Evolutionary conservation across 805 yeast species (phyloP).

Genomic region (Schwanniomyces polymorphus): DNA sequence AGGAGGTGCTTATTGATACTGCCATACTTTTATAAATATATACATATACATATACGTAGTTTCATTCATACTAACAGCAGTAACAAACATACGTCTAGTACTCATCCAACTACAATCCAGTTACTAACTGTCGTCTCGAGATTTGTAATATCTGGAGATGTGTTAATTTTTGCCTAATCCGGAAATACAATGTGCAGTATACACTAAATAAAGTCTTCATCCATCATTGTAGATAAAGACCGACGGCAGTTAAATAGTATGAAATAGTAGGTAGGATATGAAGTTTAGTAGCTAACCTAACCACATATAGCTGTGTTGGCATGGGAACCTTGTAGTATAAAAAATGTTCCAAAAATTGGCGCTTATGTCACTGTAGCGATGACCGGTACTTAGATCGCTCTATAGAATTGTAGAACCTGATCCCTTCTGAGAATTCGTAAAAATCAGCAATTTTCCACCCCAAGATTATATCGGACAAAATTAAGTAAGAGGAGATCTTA

Average conservation of each 20-base stretch:
- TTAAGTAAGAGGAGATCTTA: not conserved
- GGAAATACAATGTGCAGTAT: not conserved
- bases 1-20: too few relatives aligned
- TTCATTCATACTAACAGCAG: too few relatives aligned
- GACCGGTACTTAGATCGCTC: not conserved
- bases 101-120: not conserved
- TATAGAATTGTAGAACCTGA: not conserved
- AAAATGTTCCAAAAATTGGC: not conserved
- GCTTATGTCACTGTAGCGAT: not conserved
- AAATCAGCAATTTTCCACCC: not conserved
- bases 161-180: not conserved
- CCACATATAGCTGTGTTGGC: not conserved
- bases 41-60: too few relatives aligned
- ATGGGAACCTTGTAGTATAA: not conserved
- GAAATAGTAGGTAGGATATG: not conserved
- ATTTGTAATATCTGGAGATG: not conserved
- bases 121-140: too few relatives aligned
- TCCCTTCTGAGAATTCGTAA: slow-evolving; percentile 1
- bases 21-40: too few relatives aligned
- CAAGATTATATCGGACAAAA: not conserved
- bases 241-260: not conserved
- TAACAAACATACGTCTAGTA: too few relatives aligned
- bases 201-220: not conserved
- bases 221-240: not conserved
- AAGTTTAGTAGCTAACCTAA: not conserved